Base-by-base conservation (phyloP, 441 rosid species). In the Melastoma candidum region DNA sequence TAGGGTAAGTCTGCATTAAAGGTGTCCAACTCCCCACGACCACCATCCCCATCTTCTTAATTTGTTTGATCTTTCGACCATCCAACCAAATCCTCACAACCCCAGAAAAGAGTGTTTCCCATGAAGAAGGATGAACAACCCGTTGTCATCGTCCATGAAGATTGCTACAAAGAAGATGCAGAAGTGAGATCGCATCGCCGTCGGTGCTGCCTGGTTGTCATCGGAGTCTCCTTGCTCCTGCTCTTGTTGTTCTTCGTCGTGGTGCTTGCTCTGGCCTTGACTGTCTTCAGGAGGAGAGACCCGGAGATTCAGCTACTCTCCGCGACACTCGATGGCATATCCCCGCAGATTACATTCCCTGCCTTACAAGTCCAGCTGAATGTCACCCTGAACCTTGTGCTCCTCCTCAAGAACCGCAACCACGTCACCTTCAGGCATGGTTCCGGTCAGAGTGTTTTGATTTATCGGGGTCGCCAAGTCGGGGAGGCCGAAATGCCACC, bases 361-460 rank as follows among this genome's bases (percentile, higher is more conserved):
- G 36, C 36, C 5, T 3, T 29, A 29, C 36, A 52, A 1, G 5
- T 79, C 46, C 62, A 79, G 46, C 61, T 88, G 36, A 81, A 85
- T 46, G 17, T 85, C 59, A 76, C 85, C 6, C 75, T 85, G 26
- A 58, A 74, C 6, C 70, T 83, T 27, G 56, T 64, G 11, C 55
- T 88, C 70, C 60, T 46, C 8, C 51, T 85, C 9, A 52, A 61
- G 22, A 88, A 88, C 46, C 75, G 59, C 11, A 88, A 85, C 62
- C 59, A 62, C n/a, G 94, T 62, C 14, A 75, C 72, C 50, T 78
- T 88, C 64, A 54, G 68, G 59, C 82, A 81, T 61, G 76, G 78
- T 2, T 13, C 54, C 0, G 87, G 92, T 1, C 66, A 71, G 60
- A 73, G 66, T 54, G 11, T 53, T 26, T 65, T 88, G 46, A 11